Percentiles rank a stretch among this genome's conserved stretches.
Conservation (phyloP, 305 asterid species). For the Ilex paraguariensis region DNA sequence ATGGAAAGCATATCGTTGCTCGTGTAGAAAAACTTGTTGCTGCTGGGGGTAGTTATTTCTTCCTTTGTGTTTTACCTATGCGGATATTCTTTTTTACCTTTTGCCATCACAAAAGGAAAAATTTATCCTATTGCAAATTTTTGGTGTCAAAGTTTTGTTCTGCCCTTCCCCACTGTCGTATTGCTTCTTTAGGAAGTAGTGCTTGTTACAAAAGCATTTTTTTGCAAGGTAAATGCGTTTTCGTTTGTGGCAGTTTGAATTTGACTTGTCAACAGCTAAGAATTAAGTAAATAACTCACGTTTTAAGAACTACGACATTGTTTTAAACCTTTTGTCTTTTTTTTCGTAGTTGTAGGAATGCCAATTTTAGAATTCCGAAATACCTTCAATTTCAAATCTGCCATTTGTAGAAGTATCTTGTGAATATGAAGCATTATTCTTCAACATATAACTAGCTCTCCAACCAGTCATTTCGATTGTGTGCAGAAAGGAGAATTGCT, state of each 20-base stretch:
- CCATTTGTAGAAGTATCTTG: not conserved
- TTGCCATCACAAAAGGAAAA: too few species aligned
- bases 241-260: too few species aligned
- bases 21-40: constrained; percentile 5
- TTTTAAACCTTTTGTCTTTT: too few species aligned
- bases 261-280: too few species aligned
- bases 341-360: too few species aligned
- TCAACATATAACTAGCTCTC: not conserved
- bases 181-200: not conserved
- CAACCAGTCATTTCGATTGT: not conserved
- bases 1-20: constrained; percentile 2
- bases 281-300: too few species aligned
- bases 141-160: not conserved
- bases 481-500: constrained; percentile 6
- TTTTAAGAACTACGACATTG: too few species aligned
- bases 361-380: not conserved
- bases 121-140: too few species aligned
- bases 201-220: not conserved
- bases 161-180: not conserved
- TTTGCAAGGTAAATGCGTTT: too few species aligned
- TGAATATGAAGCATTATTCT: not conserved
- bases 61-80: not conserved
- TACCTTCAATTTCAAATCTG: not conserved
- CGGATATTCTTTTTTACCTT: not conserved
- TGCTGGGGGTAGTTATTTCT: not conserved